Evolutionary conservation across 2,329 filamentous ascomycete species (phyloP).

Genomic region (Zymoseptoria passerinii): DNA sequence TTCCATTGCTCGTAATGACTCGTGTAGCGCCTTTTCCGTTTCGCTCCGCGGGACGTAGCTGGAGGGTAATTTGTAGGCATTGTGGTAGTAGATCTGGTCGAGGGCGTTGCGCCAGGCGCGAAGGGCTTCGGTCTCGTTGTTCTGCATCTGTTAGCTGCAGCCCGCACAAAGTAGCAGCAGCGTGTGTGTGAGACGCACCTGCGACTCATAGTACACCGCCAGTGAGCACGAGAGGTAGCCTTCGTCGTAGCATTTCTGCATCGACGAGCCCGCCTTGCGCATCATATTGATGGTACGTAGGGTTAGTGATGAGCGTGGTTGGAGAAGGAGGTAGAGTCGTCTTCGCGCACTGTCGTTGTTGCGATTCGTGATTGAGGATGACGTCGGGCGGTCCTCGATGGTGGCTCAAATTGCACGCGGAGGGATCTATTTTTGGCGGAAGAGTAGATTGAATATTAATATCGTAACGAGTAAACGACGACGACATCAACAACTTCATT

Average conservation of each 20-base stretch:
- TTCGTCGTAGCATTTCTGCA: slow-evolving; percentile 98
- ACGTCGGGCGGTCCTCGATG: too few species aligned
- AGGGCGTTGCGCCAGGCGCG: slow-evolving; percentile 84
- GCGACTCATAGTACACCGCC: slow-evolving; percentile 89
- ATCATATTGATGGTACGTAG: slow-evolving; percentile 15
- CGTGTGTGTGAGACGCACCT: slow-evolving; percentile 48
- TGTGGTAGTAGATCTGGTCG: slow-evolving; percentile 79
- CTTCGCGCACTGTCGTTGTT: not conserved
- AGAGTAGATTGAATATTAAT: not conserved
- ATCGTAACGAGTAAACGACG: not conserved
- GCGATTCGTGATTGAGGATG: not conserved
- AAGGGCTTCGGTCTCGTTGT: slow-evolving; percentile 83
- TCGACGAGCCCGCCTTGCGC: slow-evolving; percentile 55
- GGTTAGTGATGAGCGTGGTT: not conserved
- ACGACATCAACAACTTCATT: not conserved
- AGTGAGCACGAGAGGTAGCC: slow-evolving; percentile 92
- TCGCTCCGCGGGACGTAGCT: slow-evolving; percentile 65
- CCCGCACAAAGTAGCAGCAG: not conserved
- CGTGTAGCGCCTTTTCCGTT: slow-evolving; percentile 73
- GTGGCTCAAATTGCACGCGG: too few species aligned
- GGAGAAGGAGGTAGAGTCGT: not conserved
- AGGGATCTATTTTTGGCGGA: not conserved
- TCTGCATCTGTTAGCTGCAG: slow-evolving; percentile 44
- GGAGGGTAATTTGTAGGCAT: slow-evolving; percentile 63
- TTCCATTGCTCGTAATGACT: slow-evolving; percentile 75